Evolutionary conservation across 176 grass and related monocot genomes (phyloP).

Genomic region (Oryza glumipatula): DNA sequence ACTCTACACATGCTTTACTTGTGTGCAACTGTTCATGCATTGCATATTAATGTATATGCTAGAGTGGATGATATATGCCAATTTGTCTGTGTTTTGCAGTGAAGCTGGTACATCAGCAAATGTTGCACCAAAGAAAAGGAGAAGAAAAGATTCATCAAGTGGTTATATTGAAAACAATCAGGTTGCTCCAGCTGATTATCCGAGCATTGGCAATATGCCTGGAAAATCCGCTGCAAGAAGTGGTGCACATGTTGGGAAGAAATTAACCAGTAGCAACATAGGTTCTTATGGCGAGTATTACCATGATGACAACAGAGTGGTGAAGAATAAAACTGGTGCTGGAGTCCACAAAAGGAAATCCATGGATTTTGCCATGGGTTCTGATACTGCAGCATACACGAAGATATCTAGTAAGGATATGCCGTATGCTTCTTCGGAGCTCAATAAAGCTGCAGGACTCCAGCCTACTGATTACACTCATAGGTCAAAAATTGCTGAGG

Average conservation of each 20-base stretch:
- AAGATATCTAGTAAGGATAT: constrained; percentile 66
- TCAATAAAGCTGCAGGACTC: constrained; percentile 53
- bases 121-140: constrained; percentile 80
- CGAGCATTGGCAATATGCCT: constrained; percentile 40
- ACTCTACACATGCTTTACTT: constrained; percentile 11
- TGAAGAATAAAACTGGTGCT: constrained; percentile 55
- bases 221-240: constrained; percentile 58
- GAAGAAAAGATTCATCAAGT: constrained; percentile 75
- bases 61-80: constrained; percentile 33
- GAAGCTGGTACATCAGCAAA: constrained; percentile 55
- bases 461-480: constrained; percentile 44
- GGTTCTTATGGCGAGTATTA: constrained; percentile 49
- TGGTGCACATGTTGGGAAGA: constrained; percentile 43
- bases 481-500: constrained; percentile 55
- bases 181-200: constrained; percentile 53
- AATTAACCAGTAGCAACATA: constrained; percentile 42
- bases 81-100: constrained; percentile 53
- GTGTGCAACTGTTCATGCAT: not conserved
- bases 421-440: constrained; percentile 53
- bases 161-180: constrained; percentile 49
- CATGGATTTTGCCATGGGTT: constrained; percentile 43
- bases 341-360: constrained; percentile 57
- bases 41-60: constrained; percentile 15
- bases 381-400: constrained; percentile 45
- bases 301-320: constrained; percentile 48